A percentile compares a stretch with the other conserved stretches of the same genome.
Conservation (phyloP, 495 filamentous ascomycete species). For the Rhypophila decipiens region DNA sequence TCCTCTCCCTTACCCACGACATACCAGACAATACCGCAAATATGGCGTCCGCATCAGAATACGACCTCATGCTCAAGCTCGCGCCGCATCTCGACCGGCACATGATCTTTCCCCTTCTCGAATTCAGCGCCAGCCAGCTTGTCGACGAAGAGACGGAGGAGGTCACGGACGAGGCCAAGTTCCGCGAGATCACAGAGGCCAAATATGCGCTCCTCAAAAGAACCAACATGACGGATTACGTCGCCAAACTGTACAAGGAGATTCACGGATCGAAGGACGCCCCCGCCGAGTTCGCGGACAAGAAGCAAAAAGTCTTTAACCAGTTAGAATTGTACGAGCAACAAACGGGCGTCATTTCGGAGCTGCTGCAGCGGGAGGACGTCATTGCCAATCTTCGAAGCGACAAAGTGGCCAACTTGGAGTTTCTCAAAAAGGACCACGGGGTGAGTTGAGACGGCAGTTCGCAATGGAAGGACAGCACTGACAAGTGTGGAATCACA, state of each 20-base stretch:
- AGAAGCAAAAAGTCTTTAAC: conserved; percentile 81
- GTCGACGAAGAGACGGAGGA: conserved; percentile 48
- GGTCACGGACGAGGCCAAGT: conserved; percentile 46
- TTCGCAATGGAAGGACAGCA: not conserved
- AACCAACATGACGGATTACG: conserved; percentile 98
- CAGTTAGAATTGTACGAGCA: conserved; percentile 74
- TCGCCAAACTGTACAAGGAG: conserved; percentile 79
- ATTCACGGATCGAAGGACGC: conserved; percentile 71
- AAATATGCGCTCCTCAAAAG: conserved; percentile 90
- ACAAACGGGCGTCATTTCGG: conserved; percentile 76
- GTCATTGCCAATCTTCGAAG: conserved; percentile 82
- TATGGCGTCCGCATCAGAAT: conserved; percentile 38
- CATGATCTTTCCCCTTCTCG: conserved; percentile 87
- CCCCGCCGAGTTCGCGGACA: conserved; percentile 78
- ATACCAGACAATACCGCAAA: conserved; percentile 3
- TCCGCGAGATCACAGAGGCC: conserved; percentile 66
- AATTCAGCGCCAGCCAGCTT: conserved; percentile 60
- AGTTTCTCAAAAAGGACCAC: conserved; percentile 90
- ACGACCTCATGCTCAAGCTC: conserved; percentile 83
- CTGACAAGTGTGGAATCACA: conserved; percentile 22
- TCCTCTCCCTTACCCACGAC: not conserved
- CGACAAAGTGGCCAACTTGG: conserved; percentile 96
- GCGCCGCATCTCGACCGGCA: conserved; percentile 92
- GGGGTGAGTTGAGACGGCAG: conserved; percentile 45
- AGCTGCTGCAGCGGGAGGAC: conserved; percentile 75